Evolutionary conservation across 805 yeast species (phyloP).

Genomic region (Vanderwaltozyma yarrowii): DNA sequence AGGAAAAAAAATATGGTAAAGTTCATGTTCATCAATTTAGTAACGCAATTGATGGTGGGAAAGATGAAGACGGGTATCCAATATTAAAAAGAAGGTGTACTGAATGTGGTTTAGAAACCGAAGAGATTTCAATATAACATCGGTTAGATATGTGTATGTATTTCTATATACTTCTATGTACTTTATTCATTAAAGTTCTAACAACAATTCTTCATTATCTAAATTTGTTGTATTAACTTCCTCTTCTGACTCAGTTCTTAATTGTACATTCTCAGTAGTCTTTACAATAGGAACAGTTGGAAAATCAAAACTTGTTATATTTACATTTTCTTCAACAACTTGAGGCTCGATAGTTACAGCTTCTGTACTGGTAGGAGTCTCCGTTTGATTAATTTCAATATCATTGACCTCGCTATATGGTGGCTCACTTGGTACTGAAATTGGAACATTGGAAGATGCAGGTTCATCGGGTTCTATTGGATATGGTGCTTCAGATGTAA

Average conservation of each 20-base stretch:
- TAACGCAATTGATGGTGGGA: conserved; percentile 39
- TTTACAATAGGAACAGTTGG: conserved; percentile 33
- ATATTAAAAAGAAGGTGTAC: conserved; percentile 53
- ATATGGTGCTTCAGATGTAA: conserved; percentile 19
- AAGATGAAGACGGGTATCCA: conserved; percentile 31
- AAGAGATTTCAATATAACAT: conserved; percentile 50
- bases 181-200: conserved; percentile 17
- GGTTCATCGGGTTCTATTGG: conserved; percentile 17
- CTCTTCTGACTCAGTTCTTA: conserved; percentile 2
- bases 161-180: neutral
- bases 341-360: too few relatives aligned
- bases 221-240: conserved; percentile 7
- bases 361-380: neutral
- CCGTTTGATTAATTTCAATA: neutral
- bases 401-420: neutral
- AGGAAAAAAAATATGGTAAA: conserved; percentile 48
- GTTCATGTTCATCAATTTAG: conserved; percentile 73
- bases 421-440: neutral
- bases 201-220: conserved; percentile 19
- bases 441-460: too few relatives aligned
- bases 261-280: conserved; percentile 2
- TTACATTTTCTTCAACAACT: conserved; percentile 4
- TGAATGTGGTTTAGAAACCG: conserved; percentile 76
- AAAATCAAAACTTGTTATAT: conserved; percentile 31
- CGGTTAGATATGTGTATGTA: neutral